Evolutionary conservation across 129 eudicot genomes (phyloP), one percentile per base, ranked within the genome.

Genomic region (Flaveria ramosissima): DNA sequence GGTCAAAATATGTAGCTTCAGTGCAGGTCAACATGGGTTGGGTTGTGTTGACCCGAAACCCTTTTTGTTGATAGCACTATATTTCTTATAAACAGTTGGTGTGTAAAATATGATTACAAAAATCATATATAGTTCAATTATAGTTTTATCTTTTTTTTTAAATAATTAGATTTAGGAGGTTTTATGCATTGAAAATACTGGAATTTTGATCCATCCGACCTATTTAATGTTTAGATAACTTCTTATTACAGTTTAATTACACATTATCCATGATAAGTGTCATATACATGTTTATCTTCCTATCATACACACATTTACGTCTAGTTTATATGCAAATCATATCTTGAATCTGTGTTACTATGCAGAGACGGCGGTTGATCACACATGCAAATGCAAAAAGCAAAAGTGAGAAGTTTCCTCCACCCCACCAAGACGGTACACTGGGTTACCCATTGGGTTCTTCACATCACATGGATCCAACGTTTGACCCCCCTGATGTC

Each of bases 381-480:
- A 85, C 82, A 64, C 96, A 90, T 62, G 92, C 96, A 80, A 90
- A 90, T 63, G 96, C 96, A 9, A 90, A 88, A 81, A 90, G 96
- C 89, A 90, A 88, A 63, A 90, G 96, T 15, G 96, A 90, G 78
- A 90, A 90, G 70, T 90, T 88, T 77, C 96, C 92, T 69, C 96
- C 96, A 27, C 96, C 96, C 19, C 96, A 90, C 66, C 89, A 90
- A 74, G 96, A 90, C 20, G 96, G 96, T 48, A 86, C 87, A 11
- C 82, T 90, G 51, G 96, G 96, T 68, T 84, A 85, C 70, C 96
- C 92, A 8, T 80, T 90, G 84, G 96, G 96, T 63, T 89, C 85
- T 55, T 90, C 96, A 57, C 96, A 90, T 74, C 91, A 84, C 78
- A 83, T 88, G 70, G 93, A 88, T 69, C 91, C 96, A 21, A 57